Base-by-base conservation (phyloP, 352 stramenopile species). In the Peronosclerospora sorghi region DNA sequence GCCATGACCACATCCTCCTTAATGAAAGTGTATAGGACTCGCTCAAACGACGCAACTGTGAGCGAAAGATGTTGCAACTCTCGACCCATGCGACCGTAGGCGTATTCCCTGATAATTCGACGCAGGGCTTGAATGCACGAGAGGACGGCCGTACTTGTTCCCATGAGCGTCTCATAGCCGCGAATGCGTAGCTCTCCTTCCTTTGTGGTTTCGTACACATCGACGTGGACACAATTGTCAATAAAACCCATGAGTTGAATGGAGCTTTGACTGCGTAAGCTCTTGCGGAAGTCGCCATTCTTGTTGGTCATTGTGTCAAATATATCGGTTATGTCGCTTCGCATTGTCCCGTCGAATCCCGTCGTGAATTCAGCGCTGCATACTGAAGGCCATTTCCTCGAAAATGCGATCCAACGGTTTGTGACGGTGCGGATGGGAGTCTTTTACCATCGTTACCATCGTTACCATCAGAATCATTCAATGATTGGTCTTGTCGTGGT, bases 31-130 rank as follows among this genome's bases (percentile, higher is more conserved):
- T 89, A 93, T 18, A 93, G 47, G 9, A 93, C 63, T 23, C 80
- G 70, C 59, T 93, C 80, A 53, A 89, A 90, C 20, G 62, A 83
- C 8, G 77, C 80, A 19, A 93, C 80, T 1, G 77, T 93, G 17
- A 93, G 63, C 38, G 80, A 93, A 21, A 93, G 49, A 39, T 93
- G 80, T 56, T 89, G 80, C 38, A 93, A 58, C 53, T 93, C 77
- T 18, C 80, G 71, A 1, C 80, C 80, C 63, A 93, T 71, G 14
- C 77, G 61, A 1, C 77, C 75, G 44, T 86, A 90, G n/a, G n/a
- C 23, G 80, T 74, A 37, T 90, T 93, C 72, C 35, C 73, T 74
- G 32, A 93, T 93, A 48, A 93, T 93, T 7, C 80, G 73, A 5
- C 80, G 80, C 36, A 89, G 52, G 18, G 84, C 62, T 40, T 85